Evolutionary conservation across 768 basidiomycete species (phyloP).

Genomic region (Cystobasidium onofrii): DNA sequence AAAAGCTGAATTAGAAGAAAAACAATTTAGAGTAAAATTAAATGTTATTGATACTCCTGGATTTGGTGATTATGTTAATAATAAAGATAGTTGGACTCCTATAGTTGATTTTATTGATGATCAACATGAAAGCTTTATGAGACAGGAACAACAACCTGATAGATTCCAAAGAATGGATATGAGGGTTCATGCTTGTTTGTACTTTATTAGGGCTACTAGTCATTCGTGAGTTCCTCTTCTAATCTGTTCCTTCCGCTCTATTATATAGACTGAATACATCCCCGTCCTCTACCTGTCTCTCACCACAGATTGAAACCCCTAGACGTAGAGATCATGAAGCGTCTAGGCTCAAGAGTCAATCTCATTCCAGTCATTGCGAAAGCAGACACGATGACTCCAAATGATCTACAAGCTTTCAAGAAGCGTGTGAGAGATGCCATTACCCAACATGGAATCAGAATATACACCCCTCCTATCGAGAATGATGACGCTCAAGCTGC

Average conservation of each 20-base stretch:
- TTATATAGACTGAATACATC: too few species aligned
- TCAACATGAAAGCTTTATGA: conserved; percentile 49
- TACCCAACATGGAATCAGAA: conserved; percentile 80
- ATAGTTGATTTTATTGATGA: conserved; percentile 88
- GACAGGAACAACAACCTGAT: conserved; percentile 97
- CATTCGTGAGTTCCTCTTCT: conserved; percentile 64
- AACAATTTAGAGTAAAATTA: conserved; percentile 98
- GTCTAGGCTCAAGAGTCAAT: conserved; percentile 93
- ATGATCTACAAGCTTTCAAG: conserved; percentile 85
- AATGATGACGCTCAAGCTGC: conserved; percentile 73
- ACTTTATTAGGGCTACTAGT: conserved; percentile 92
- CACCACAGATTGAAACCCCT: conserved; percentile 73
- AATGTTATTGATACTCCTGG: conserved; percentile 98
- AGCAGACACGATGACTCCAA: conserved; percentile 92
- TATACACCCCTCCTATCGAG: conserved; percentile 89
- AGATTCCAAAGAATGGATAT: conserved; percentile 87
- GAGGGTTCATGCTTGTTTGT: conserved; percentile 90
- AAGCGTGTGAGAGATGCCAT: conserved; percentile 84
- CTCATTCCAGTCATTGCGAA: conserved; percentile 96
- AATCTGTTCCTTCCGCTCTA: not conserved
- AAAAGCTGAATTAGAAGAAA: conserved; percentile 98
- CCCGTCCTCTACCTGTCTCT: not conserved
- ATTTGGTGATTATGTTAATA: conserved; percentile 99
- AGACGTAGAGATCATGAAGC: conserved; percentile 99
- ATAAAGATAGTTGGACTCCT: conserved; percentile 95